Conservation (phyloP, 2,329 filamentous ascomycete species). For the Colletotrichum paranaense region DNA sequence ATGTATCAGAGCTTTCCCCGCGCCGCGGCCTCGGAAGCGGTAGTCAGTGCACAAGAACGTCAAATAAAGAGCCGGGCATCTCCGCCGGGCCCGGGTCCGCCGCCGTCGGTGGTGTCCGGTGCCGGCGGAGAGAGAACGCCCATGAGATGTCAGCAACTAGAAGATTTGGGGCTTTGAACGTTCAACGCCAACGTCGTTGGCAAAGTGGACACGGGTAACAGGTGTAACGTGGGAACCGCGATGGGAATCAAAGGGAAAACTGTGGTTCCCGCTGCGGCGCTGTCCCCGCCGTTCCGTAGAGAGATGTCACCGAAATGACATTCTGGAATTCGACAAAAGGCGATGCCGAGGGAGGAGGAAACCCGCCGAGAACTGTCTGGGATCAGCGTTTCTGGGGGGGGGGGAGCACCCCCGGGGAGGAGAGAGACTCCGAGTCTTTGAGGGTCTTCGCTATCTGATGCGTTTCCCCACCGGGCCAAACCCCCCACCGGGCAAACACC, state of each 20-base stretch:
- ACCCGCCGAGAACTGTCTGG: neutral
- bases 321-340: neutral
- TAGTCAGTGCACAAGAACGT: conserved; percentile 54
- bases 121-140: neutral
- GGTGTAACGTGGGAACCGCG: neutral
- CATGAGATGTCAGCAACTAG: neutral
- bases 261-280: neutral
- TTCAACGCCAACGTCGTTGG: neutral
- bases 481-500: neutral
- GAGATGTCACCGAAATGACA: conserved; percentile 19
- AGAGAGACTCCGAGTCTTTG: neutral
- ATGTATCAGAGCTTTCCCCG: conserved; percentile 47
- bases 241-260: neutral
- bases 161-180: neutral
- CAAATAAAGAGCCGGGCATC: conserved; percentile 39
- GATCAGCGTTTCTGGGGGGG: neutral
- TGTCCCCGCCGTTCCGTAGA: neutral
- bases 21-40: conserved; percentile 47
- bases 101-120: neutral
- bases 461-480: too few relatives aligned
- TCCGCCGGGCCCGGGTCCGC: neutral
- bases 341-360: neutral
- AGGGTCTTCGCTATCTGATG: neutral
- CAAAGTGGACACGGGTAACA: neutral
- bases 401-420: neutral